Percentiles rank a stretch among this genome's conserved stretches.
Conservation (phyloP, 2,329 filamentous ascomycete genomes). For the Alternaria viburni region DNA sequence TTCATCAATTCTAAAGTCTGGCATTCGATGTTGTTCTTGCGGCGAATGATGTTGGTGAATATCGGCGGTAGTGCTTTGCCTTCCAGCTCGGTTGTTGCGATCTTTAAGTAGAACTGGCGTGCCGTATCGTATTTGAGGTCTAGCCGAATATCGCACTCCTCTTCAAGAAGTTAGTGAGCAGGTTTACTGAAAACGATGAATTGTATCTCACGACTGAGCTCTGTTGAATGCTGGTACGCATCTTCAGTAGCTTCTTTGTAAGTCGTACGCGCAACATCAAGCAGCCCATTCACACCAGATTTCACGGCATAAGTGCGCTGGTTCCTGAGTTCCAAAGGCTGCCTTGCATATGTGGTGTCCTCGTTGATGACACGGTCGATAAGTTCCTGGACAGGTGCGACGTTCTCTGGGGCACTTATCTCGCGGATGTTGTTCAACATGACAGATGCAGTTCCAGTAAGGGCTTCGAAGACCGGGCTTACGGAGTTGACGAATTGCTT, state of each 20-base stretch:
- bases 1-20: conserved; percentile 87
- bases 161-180: conserved; percentile 22
- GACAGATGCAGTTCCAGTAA: conserved; percentile 68
- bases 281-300: conserved; percentile 80
- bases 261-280: conserved; percentile 86
- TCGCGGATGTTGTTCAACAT: conserved; percentile 72
- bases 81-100: conserved; percentile 69
- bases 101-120: conserved; percentile 79
- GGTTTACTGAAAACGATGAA: not conserved
- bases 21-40: conserved; percentile 80
- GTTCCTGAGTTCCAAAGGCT: conserved; percentile 84
- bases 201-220: conserved; percentile 64
- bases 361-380: conserved; percentile 78
- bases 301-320: conserved; percentile 91
- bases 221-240: conserved; percentile 71
- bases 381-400: conserved; percentile 65
- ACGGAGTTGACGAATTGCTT: conserved; percentile 80
- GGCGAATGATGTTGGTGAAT: conserved; percentile 78
- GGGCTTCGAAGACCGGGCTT: conserved; percentile 69
- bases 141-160: conserved; percentile 63
- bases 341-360: conserved; percentile 77
- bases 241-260: conserved; percentile 89
- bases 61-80: conserved; percentile 65
- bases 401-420: conserved; percentile 70
- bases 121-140: conserved; percentile 77